Conservation (phyloP, 495 filamentous ascomycete species). For the Chaetomium cochliodes region DNA sequence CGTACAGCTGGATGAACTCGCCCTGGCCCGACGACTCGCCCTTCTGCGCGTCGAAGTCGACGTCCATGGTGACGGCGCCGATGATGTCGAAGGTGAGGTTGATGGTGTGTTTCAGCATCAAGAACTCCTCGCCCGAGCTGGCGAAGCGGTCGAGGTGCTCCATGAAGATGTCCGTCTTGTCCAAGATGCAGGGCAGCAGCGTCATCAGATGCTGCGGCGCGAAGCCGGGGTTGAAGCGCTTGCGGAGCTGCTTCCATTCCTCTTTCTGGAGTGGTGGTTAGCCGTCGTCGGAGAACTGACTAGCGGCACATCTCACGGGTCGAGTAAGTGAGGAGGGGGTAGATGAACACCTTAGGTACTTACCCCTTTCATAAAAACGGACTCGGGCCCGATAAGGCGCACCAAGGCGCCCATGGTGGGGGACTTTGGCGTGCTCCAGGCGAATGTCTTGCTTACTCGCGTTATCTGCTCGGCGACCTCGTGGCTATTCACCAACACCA, state of each 20-base stretch:
- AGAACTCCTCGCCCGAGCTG: slow-evolving; percentile 34
- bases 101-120: slow-evolving; percentile 24
- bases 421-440: slow-evolving; percentile 47
- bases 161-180: slow-evolving; percentile 40
- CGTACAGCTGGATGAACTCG: slow-evolving; percentile 33
- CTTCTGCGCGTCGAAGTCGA: slow-evolving; percentile 38
- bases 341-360: not conserved
- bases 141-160: slow-evolving; percentile 31
- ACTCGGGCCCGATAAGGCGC: slow-evolving; percentile 39
- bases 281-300: not conserved
- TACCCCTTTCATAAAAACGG: slow-evolving; percentile 40
- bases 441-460: slow-evolving; percentile 37
- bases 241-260: slow-evolving; percentile 43
- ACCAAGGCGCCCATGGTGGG: slow-evolving; percentile 34
- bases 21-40: slow-evolving; percentile 22
- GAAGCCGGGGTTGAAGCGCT: slow-evolving; percentile 46
- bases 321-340: no score
- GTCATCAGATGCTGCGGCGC: slow-evolving; percentile 43
- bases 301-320: not conserved
- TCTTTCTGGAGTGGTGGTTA: slow-evolving; percentile 25
- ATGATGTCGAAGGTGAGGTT: slow-evolving; percentile 47
- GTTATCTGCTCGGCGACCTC: slow-evolving; percentile 47
- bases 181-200: slow-evolving; percentile 42
- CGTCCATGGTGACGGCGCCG: slow-evolving; percentile 39
- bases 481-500: slow-evolving; percentile 46